Evolutionary conservation across 2,329 filamentous ascomycete species (phyloP).

Genomic region (Metarhizium brunneum): DNA sequence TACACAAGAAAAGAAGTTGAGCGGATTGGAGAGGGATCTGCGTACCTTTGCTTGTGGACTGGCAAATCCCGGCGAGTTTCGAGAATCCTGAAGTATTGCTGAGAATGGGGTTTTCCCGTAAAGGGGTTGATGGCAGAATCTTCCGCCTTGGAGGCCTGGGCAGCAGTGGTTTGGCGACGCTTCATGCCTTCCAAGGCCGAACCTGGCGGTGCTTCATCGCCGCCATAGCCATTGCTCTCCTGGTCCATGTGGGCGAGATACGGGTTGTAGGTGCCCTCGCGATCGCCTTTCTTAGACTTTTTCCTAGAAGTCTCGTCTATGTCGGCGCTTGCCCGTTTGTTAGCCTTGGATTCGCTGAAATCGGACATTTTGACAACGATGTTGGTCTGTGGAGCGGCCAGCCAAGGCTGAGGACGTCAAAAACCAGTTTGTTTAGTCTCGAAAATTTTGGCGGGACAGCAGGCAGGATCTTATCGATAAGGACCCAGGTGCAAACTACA

Average conservation of each 20-base stretch:
- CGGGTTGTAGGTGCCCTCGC: conserved; percentile 52
- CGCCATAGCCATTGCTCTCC: conserved; percentile 31
- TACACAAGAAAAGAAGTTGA: background rate
- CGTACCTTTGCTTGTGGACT: conserved; percentile 79
- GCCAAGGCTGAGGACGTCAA: conserved; percentile 1
- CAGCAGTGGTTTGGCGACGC: conserved; percentile 72
- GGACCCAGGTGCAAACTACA: background rate
- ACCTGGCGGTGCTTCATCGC: conserved; percentile 15
- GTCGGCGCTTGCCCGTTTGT: conserved; percentile 37
- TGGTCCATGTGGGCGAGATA: conserved; percentile 88
- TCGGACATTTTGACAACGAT: conserved; percentile 27
- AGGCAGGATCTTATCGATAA: conserved; percentile 23
- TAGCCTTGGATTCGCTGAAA: conserved; percentile 19
- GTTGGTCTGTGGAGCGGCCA: conserved; percentile 5
- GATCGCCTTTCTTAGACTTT: conserved; percentile 31
- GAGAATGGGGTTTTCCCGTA: conserved; percentile 66
- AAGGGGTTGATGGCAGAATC: conserved; percentile 79
- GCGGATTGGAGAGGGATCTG: background rate
- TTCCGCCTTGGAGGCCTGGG: conserved; percentile 64
- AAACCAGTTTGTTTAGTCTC: background rate
- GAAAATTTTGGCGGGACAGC: conserved; percentile 18
- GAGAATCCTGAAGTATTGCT: conserved; percentile 84
- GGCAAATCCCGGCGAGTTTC: conserved; percentile 76
- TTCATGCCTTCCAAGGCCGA: conserved; percentile 57
- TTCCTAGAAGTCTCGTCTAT: conserved; percentile 31